A percentile compares a stretch with the other conserved stretches of the same genome.
Conservation (phyloP, 768 basidiomycete genomes). For the Russula compacta region DNA sequence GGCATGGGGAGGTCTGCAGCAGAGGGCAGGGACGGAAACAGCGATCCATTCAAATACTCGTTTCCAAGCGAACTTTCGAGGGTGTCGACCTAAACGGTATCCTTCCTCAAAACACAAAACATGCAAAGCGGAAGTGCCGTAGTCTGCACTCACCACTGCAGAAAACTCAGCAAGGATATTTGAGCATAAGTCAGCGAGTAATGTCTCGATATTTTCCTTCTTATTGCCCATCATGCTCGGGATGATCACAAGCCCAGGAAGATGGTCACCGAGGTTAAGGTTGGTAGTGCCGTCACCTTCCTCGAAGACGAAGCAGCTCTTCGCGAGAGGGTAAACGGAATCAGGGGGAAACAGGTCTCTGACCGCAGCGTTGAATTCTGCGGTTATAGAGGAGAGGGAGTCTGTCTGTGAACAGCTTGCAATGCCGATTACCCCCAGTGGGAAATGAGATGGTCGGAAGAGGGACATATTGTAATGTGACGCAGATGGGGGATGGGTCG, state of each 20-base stretch:
- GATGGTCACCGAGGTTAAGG: constrained; percentile 44
- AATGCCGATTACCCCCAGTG: constrained; percentile 83
- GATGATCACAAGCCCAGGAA: constrained; percentile 64
- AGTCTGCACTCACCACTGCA: constrained; percentile 52
- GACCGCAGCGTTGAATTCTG: constrained; percentile 59
- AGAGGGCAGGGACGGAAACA: constrained; percentile 56
- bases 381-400: constrained; percentile 42
- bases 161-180: constrained; percentile 82
- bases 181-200: constrained; percentile 84
- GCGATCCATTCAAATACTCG: constrained; percentile 66
- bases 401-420: constrained; percentile 56
- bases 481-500: constrained; percentile 63
- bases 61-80: constrained; percentile 81
- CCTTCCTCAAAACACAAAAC: not conserved
- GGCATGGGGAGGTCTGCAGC: constrained; percentile 51
- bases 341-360: constrained; percentile 57
- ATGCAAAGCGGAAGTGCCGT: not conserved
- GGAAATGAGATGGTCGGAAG: constrained; percentile 71
- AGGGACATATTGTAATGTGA: constrained; percentile 62
- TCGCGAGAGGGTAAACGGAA: constrained; percentile 68
- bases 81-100: constrained; percentile 49
- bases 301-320: constrained; percentile 81
- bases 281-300: constrained; percentile 48
- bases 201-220: constrained; percentile 76
- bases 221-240: constrained; percentile 84